A percentile compares a stretch with the other conserved stretches of the same genome.
Evolutionary conservation across 345 rosid genomes (phyloP).

Genomic region (Corchorus olitorius): DNA sequence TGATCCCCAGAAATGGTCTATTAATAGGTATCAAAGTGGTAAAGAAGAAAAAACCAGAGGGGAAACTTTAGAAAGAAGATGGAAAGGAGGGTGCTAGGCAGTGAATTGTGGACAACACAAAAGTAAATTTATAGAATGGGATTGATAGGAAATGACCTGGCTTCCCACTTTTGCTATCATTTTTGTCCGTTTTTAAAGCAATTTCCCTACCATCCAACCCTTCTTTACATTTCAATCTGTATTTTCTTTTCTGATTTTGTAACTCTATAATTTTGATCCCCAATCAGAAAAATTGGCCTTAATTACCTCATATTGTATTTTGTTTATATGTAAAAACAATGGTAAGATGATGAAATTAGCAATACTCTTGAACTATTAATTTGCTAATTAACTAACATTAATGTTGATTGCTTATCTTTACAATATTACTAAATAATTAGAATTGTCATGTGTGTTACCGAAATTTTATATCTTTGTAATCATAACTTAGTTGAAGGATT

Average conservation of each 20-base stretch:
- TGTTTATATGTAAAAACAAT: not conserved
- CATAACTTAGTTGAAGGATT: not conserved
- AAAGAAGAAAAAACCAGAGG: not conserved
- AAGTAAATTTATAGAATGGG: slow-evolving; percentile 22
- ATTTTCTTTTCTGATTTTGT: not conserved
- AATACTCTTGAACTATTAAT: not conserved
- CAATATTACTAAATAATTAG: too few relatives aligned
- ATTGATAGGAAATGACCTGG: slow-evolving; percentile 20
- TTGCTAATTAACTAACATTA: not conserved
- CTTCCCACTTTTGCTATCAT: slow-evolving; percentile 24
- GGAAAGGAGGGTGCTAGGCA: not conserved
- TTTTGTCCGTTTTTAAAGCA: slow-evolving; percentile 38
- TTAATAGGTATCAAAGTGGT: not conserved
- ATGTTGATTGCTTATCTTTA: not conserved
- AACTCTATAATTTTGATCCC: not conserved
- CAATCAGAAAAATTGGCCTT: not conserved
- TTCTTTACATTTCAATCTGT: not conserved
- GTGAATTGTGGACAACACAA: slow-evolving; percentile 33
- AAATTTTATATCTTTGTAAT: too few relatives aligned
- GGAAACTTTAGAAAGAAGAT: not conserved
- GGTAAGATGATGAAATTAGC: not conserved
- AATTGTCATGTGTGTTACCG: too few relatives aligned
- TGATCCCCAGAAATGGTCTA: too few relatives aligned
- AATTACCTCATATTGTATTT: not conserved
- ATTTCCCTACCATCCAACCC: slow-evolving; percentile 7